A percentile compares a stretch with the other conserved stretches of the same genome.
Conservation (phyloP, 805 yeast genomes). For the Sugiyamaella americana region DNA sequence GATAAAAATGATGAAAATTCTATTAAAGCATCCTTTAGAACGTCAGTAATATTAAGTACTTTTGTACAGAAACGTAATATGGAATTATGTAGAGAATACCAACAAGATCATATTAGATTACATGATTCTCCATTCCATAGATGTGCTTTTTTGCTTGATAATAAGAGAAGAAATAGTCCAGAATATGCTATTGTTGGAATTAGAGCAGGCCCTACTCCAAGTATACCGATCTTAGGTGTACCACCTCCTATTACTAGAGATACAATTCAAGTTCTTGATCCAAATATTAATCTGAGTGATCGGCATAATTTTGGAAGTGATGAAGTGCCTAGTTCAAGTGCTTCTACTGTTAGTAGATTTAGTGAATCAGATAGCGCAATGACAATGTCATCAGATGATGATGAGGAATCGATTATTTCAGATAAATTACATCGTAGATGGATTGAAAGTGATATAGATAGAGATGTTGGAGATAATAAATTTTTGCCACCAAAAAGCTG, state of each 20-base stretch:
- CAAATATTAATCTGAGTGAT: conserved; percentile 14
- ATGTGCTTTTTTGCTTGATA: conserved; percentile 60
- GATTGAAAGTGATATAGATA: background rate
- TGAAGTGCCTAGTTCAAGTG: conserved; percentile 14
- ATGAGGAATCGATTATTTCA: background rate
- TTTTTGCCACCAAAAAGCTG: conserved; percentile 21
- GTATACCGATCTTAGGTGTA: conserved; percentile 57
- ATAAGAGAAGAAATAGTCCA: conserved; percentile 38
- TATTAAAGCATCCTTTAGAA: conserved; percentile 38
- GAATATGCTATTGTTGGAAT: conserved; percentile 38
- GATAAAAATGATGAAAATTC: conserved; percentile 14
- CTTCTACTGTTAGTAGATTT: conserved; percentile 10
- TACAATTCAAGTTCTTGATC: conserved; percentile 39
- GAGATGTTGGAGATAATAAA: background rate
- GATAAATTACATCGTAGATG: background rate
- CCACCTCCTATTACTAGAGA: conserved; percentile 52
- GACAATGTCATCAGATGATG: background rate
- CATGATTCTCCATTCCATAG: conserved; percentile 86
- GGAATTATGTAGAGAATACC: conserved; percentile 42
- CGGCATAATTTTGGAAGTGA: conserved; percentile 15
- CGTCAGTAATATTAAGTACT: conserved; percentile 55
- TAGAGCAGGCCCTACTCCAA: conserved; percentile 49
- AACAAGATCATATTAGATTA: conserved; percentile 55
- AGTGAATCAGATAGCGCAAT: background rate
- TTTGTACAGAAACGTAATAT: conserved; percentile 50